phyloP scores from a whole-genome alignment of 352 stramenopile genomes.

The Globisporangium spiculum region DNA sequence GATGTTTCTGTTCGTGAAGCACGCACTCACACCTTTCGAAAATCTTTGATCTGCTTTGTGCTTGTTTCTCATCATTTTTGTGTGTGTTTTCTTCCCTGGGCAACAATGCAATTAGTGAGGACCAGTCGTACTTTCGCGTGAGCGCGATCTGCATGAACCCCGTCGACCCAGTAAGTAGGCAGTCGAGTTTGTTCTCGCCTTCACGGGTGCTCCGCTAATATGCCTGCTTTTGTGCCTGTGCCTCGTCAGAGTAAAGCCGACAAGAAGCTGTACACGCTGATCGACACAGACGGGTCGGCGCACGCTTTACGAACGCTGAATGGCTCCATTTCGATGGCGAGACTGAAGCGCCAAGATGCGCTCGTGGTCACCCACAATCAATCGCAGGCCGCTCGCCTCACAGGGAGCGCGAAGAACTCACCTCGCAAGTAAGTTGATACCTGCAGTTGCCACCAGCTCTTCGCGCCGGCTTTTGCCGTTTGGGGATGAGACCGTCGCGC shows the following conservation, averaged over 20 bases:
- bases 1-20: conserved; percentile 45
- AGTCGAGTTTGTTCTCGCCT: not conserved
- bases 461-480: not conserved
- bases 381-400: conserved; percentile 10
- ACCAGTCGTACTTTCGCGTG: conserved; percentile 43
- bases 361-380: conserved; percentile 10
- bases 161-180: conserved; percentile 34
- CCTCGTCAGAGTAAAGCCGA: conserved; percentile 44
- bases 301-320: conserved; percentile 52
- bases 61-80: not conserved
- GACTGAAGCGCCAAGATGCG: conserved; percentile 38
- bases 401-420: conserved; percentile 12
- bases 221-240: not conserved
- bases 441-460: not conserved
- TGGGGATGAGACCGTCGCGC: not conserved
- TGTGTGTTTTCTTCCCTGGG: not conserved
- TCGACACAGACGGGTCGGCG: conserved; percentile 50
- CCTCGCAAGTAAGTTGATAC: conserved; percentile 11
- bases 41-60: not conserved
- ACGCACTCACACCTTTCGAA: not conserved
- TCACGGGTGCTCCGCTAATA: not conserved
- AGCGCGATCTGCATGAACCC: conserved; percentile 42
- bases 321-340: conserved; percentile 44
- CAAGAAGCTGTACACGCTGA: conserved; percentile 48
- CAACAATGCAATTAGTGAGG: conserved; percentile 27